Evolutionary conservation across 768 basidiomycete species (phyloP).

Genomic region (Peribolospora kevripleyi): DNA sequence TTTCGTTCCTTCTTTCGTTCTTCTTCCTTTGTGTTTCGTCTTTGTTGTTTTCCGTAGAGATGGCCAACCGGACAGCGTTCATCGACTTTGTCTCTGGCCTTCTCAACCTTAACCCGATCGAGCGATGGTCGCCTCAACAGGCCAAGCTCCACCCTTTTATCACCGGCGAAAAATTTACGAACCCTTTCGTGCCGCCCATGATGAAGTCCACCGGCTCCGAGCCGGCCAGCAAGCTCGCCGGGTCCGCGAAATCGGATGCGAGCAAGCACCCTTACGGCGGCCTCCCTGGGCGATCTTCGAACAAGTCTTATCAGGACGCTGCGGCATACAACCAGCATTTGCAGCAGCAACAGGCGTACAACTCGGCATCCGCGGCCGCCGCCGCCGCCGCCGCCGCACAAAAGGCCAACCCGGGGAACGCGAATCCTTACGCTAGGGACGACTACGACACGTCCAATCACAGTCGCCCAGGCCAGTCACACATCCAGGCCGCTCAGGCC

Average conservation of each 20-base stretch:
- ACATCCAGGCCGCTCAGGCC: constrained; percentile 6
- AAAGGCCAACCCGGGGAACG: constrained; percentile 12
- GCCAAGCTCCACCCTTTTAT: constrained; percentile 91
- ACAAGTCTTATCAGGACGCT: constrained; percentile 70
- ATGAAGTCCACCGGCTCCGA: not conserved
- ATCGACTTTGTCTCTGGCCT: constrained; percentile 94
- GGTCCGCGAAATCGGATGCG: constrained; percentile 22
- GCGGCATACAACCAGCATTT: constrained; percentile 85
- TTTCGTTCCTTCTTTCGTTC: not conserved
- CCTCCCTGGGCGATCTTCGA: constrained; percentile 61
- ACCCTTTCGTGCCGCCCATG: constrained; percentile 11
- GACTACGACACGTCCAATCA: constrained; percentile 1
- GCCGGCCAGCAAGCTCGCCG: not conserved
- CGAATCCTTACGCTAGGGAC: constrained; percentile 7
- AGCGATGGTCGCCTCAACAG: constrained; percentile 92
- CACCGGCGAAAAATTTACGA: constrained; percentile 76
- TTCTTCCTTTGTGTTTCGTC: not conserved
- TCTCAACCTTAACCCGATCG: constrained; percentile 77
- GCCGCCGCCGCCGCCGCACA: constrained; percentile 38
- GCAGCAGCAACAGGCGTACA: constrained; percentile 78
- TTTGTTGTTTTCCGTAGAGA: constrained; percentile 31
- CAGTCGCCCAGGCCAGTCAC: not conserved
- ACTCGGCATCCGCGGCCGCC: constrained; percentile 55
- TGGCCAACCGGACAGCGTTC: constrained; percentile 79
- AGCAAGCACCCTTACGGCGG: constrained; percentile 83